Base-by-base conservation (phyloP, 106 monocot genomes). In the Amphibolis antarctica region DNA sequence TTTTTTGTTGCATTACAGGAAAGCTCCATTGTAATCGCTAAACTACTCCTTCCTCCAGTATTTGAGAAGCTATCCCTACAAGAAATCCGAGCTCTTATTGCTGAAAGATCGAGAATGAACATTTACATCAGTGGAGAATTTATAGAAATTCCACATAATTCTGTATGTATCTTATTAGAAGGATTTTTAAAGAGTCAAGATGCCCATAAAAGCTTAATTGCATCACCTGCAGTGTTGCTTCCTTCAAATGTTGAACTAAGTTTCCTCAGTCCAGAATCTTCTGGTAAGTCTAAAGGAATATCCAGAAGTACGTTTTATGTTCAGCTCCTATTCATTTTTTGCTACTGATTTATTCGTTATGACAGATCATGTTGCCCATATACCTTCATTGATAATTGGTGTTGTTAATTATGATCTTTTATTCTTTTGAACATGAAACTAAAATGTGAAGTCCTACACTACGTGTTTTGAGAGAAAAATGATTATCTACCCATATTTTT, bases 61-160 rank as follows among this genome's bases (percentile, higher is more conserved):
- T 88, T 87, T 71, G 98, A 98, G 49, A 83, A 81, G 72, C 71
- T 98, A 73, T 29, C 85, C 31, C 74, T 91, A 80, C 84, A 82
- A 55, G 90, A 98, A 58, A 22, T 90, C 50, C 85, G 98, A 65
- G 73, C 51, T 46, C 70, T 91, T 65, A 64, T 87, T 55, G 69
- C 86, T 48, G 96, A 96, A 76, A 80, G 67, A 54, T 91, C 98
- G 51, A 80, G 54, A 30, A 85, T 98, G 87, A 91, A 80, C 17
- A 72, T 77, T 42, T 78, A 85, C 56, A 62, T 85, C 69, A 85
- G 82, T 66, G 98, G 98, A 71, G 98, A 98, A 74, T 26, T 75
- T 28, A 73, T 98, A 4, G 82, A 85, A 71, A 64, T 85, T 20
- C 59, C 19, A 44, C 62, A 58, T 27, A 85, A 81, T 75, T 65